These are phyloP conservation scores for Neurospora sp. DNA, from an alignment of 495 filamentous ascomycete species.

Conservation along the genomic window DNA sequence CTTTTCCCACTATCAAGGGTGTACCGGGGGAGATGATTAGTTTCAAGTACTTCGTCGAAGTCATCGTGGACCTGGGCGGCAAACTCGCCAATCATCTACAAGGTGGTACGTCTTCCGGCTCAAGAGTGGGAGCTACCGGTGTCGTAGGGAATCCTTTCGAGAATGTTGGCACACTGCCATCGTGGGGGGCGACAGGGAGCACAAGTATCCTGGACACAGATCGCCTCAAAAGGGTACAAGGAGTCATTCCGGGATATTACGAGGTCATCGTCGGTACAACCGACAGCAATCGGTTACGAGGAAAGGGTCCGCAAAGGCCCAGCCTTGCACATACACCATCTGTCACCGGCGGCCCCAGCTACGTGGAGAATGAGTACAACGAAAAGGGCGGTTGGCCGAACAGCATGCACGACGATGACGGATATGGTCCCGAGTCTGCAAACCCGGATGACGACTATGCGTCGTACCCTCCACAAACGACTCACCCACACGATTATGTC, in stretches of 20 bases:
- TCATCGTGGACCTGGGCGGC: constrained; percentile 83
- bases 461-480: constrained; percentile 6
- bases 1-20: constrained; percentile 81
- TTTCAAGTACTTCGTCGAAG: constrained; percentile 88
- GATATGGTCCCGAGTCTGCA: constrained; percentile 8
- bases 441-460: constrained; percentile 16
- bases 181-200: constrained; percentile 38
- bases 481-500: neutral
- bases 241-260: constrained; percentile 70
- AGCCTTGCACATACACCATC: constrained; percentile 14
- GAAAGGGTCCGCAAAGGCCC: constrained; percentile 33
- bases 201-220: constrained; percentile 84
- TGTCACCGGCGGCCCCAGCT: constrained; percentile 1
- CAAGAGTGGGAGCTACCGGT: constrained; percentile 4
- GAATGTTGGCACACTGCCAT: constrained; percentile 22
- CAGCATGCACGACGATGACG: constrained; percentile 2
- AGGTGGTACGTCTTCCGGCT: constrained; percentile 27
- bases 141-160: constrained; percentile 20
- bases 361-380: neutral
- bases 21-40: constrained; percentile 87
- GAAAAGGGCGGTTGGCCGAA: constrained; percentile 10
- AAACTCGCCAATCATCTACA: constrained; percentile 56
- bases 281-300: constrained; percentile 57
- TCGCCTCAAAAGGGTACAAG: constrained; percentile 73
- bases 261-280: constrained; percentile 82